These are phyloP conservation scores for Aspergillus eucalypticola DNA, from an alignment of 2,329 filamentous ascomycete genomes.

Conservation along the genomic window DNA sequence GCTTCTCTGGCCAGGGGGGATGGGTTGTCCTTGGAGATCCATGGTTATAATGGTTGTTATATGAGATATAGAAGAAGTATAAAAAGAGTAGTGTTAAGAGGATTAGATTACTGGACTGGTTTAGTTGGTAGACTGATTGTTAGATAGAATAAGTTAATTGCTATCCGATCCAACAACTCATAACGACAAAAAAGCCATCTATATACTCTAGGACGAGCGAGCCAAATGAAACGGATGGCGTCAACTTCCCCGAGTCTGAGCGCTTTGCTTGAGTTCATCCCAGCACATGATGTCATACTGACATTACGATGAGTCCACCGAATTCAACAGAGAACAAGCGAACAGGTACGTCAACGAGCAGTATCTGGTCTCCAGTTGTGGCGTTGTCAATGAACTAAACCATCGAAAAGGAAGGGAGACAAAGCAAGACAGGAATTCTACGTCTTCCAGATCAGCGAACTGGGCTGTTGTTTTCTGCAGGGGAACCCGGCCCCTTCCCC, in stretches of 20 bases:
- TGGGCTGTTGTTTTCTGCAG: too few species aligned
- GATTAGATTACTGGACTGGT: background rate
- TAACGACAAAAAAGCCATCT: background rate
- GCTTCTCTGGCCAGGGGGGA: slow-evolving; percentile 32
- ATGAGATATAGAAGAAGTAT: background rate
- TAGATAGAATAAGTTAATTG: background rate
- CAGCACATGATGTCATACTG: slow-evolving; percentile 17
- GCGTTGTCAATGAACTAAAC: background rate
- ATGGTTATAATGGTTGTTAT: slow-evolving; percentile 24
- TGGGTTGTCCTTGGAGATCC: slow-evolving; percentile 44
- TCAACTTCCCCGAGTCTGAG: background rate
- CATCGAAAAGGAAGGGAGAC: background rate
- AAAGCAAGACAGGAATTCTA: background rate
- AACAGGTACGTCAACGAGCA: slow-evolving; percentile 16
- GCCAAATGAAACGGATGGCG: background rate
- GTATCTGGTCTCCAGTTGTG: background rate
- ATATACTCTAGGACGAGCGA: background rate
- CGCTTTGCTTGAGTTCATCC: background rate
- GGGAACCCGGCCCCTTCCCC: background rate
- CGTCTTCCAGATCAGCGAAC: background rate
- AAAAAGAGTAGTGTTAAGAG: background rate
- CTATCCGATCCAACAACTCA: background rate
- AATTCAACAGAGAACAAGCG: background rate
- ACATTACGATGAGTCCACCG: slow-evolving; percentile 1
- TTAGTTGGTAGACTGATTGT: background rate